phyloP scores from a whole-genome alignment of 306 rosid species.

The Cicer judaicum region DNA sequence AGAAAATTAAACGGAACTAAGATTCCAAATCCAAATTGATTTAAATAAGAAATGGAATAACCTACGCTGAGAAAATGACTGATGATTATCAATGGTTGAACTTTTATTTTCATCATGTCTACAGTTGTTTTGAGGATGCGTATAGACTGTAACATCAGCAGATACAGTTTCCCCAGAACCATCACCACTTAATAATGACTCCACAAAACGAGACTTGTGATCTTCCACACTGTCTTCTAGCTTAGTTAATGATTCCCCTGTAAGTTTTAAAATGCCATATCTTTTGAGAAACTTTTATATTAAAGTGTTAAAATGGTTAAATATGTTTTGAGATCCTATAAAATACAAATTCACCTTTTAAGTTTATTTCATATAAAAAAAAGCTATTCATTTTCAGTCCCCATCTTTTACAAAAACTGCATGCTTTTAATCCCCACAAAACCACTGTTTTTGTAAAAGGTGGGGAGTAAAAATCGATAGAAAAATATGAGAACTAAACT shows the following conservation, averaged over 20 bases:
- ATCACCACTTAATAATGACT: constrained; percentile 69
- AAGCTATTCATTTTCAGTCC: neutral
- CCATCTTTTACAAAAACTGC: neutral
- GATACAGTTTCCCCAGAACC: constrained; percentile 53
- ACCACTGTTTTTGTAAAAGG: constrained; percentile 9
- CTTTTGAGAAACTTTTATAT: constrained; percentile 30
- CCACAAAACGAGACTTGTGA: constrained; percentile 82
- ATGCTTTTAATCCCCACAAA: neutral
- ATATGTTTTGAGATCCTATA: neutral
- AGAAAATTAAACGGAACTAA: constrained; percentile 26
- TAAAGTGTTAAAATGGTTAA: constrained; percentile 10
- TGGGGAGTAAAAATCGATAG: neutral
- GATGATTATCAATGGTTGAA: constrained; percentile 47
- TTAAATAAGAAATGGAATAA: constrained; percentile 42
- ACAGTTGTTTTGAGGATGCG: constrained; percentile 46
- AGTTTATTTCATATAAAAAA: neutral
- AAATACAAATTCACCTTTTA: constrained; percentile 3
- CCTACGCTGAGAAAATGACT: constrained; percentile 60
- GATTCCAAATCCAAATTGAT: constrained; percentile 35
- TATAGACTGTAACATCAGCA: constrained; percentile 47
- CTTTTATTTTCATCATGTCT: constrained; percentile 49
- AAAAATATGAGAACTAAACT: constrained; percentile 6
- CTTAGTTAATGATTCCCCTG: constrained; percentile 71
- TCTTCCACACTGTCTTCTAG: constrained; percentile 78
- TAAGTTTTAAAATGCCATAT: constrained; percentile 40